Evolutionary conservation across 225 moss, liverwort and hornwort genomes (phyloP), one percentile per base, ranked within the genome.

Genomic region (Bryum argenteum): DNA sequence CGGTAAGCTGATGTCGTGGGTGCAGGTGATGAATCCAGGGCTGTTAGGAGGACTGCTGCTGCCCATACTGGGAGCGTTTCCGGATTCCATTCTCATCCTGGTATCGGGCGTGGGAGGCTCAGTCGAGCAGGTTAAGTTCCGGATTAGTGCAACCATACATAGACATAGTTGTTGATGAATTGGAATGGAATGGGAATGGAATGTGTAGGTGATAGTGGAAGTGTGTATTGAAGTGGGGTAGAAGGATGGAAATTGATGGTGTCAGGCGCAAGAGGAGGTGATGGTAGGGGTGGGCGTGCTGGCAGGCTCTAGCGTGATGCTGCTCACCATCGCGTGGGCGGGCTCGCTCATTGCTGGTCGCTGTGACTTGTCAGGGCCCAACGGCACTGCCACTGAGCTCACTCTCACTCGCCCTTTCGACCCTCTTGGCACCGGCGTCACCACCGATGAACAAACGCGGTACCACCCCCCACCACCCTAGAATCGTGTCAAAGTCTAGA

Each of bases 241-340:
- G 80, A 75, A 65, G 63, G 48, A 72, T n/a, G 4, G 26, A 4
- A 24, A 55, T 57, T 24, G 51, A 11, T 52, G 38, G 86, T 83
- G 4, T 33, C 96, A 96, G 96, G 96, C 96, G 65, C 96, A 96
- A 85, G 84, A 91, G 85, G 90, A 96, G 90, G 93, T 96, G 84
- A 91, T 96, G 96, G 96, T 96, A 76, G 96, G 96, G 74, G 88
- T 93, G 53, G 96, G 96, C 80, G 96, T 96, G 84, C 96, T 96
- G 75, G 96, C 93, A 82, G 96, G 96, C 73, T 96, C 96, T 24
- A 93, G 71, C 63, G 89, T 96, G 47, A 93, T 96, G 93, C 87
- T 96, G 60, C 90, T 96, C 66, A 96, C 96, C 55, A 41, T 96
- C 60, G 93, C 91, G 50, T 96, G 96, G 96, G 89, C 91, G 43